Evolutionary conservation across 768 basidiomycete species (phyloP).

Genomic region (Lactarius sp.): DNA sequence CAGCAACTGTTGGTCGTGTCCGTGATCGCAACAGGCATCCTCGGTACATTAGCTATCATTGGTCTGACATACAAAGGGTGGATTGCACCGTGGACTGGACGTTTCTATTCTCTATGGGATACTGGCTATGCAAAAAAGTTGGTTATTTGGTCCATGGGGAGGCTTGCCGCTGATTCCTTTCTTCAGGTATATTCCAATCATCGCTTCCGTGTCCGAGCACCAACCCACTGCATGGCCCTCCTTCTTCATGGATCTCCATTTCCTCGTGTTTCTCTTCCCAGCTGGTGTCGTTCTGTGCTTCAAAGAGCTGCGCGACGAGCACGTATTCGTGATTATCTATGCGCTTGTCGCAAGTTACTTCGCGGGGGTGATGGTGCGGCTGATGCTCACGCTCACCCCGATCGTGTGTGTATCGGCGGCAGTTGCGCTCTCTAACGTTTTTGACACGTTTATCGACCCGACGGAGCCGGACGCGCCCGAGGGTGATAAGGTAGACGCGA

Average conservation of each 20-base stretch:
- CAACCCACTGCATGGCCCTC: constrained; percentile 99
- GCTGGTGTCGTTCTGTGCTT: constrained; percentile 94
- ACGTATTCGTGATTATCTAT: constrained; percentile 98
- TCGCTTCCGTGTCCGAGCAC: constrained; percentile 98
- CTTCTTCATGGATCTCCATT: constrained; percentile 98
- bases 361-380: constrained; percentile 98
- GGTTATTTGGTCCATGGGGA: constrained; percentile 24
- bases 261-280: constrained; percentile 97
- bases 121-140: constrained; percentile 98
- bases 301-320: constrained; percentile 91
- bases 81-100: constrained; percentile 99
- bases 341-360: constrained; percentile 95
- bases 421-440: constrained; percentile 79
- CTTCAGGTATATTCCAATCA: constrained; percentile 86
- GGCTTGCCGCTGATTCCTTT: constrained; percentile 19
- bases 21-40: constrained; percentile 62
- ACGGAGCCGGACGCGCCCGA: constrained; percentile 51
- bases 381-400: constrained; percentile 96
- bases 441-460: constrained; percentile 90
- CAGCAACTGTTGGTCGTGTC: constrained; percentile 66
- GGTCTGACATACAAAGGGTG: constrained; percentile 86
- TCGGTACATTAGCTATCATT: constrained; percentile 70
- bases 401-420: constrained; percentile 94
- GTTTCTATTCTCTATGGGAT: constrained; percentile 99
- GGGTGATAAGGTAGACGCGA: constrained; percentile 34